Evolutionary conservation across 306 rosid species (phyloP), one percentile per base, ranked within the genome.

Genomic region (Sindora glabra): DNA sequence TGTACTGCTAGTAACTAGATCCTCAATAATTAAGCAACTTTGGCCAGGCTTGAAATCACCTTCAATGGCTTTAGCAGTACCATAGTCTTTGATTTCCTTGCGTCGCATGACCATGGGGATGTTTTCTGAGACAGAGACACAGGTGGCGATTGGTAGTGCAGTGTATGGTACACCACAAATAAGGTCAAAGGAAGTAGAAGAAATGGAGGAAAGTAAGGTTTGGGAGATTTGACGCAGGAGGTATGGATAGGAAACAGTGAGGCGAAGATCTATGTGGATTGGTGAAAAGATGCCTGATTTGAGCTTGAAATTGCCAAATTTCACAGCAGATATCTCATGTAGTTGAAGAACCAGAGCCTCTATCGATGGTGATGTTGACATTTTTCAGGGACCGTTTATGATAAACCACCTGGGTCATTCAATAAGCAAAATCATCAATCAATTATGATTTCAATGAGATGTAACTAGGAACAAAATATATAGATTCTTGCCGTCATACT

Each of bases 101-200:
- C 88, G 87, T 51, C 92, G 92, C 96, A 88, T 91, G 62, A 91
- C 81, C 98, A 91, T 88, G 18, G 95, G 92, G 58, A 83, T 63
- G 69, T 70, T 58, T 34, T 68, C 67, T 29, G 70, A 27, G 16
- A 84, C 69, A 17, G 86, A 81, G 74, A 87, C 77, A 50, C 79
- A 79, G 16, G 97, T 91, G 27, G 97, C 96, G 30, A 91, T 91
- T 34, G 96, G 96, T 59, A 91, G 84, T 36, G 95, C 96, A 5
- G 95, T 87, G 77, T 87, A 87, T 21, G 97, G 96, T 36, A 91
- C 96, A 25, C 98, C 96, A 10, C 98, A 85, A 16, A 91, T 76
- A 24, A 88, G 69, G 61, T 85, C 92, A 67, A 67, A 83, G 12
- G 68, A 44, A 26, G 95, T 61, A 23, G 87, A 71, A 9, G 96